Base-by-base conservation (phyloP, 768 basidiomycete species). In the Lyophyllum semitale region DNA sequence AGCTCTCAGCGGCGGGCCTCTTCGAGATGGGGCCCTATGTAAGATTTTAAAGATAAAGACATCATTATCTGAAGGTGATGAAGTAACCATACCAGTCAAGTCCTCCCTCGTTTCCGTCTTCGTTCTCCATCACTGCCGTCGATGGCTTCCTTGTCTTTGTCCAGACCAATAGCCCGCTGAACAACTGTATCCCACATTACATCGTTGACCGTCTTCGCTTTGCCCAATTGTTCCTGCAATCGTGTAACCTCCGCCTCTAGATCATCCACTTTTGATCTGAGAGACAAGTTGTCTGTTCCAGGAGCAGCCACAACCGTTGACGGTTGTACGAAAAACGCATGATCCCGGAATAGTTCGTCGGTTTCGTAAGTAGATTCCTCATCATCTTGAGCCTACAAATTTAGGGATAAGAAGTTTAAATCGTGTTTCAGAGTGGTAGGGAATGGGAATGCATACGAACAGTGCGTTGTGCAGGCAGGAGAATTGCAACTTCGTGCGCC, bases 121-220 rank as follows among this genome's bases (percentile, higher is more conserved):
- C 60, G 66, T 42, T 67, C 68, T 23, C 35, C 57, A 23, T 63
- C 63, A 15, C 29, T 48, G 23, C 38, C 61, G 22, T 55, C 54
- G 9, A 44, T 59, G 18, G 61, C 59, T 27, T 56, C 57, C 29
- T 64, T 62, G 30, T 59, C 57, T 59, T 72, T 67, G 11, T 66
- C 69, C 43, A 74, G 71, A n/a, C 69, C 66, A 2, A 88, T 71
- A 13, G 86, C 71, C 42, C 73, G 80, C 59, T 89, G 85, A 26
- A 95, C 89, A 1, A 94, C 82, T 2, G 80, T 83, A 60, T 91
- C 88, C 95, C 95, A 97, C 88, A 97, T 96, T 49, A 82, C 79
- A 65, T 97, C 93, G 63, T 97, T 98, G 55, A 97, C 79, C n/a
- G 88, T 84, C 65, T 94, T 93, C 4, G 95, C 95, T 66, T 85